Evolutionary conservation across 306 rosid species (phyloP).

Genomic region (Prosopis cineraria): DNA sequence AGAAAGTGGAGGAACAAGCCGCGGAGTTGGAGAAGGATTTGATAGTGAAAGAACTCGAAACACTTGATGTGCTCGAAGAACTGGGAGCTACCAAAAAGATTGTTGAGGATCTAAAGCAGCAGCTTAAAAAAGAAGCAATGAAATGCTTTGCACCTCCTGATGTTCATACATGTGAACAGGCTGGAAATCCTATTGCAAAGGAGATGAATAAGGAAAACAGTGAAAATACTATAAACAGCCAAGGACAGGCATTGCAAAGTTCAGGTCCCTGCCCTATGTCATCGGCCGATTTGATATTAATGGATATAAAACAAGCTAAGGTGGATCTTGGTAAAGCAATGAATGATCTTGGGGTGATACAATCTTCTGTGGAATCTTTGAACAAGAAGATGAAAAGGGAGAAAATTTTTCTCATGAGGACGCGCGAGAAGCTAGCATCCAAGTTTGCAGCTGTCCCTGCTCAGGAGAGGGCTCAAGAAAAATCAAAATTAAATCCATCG

Average conservation of each 20-base stretch:
- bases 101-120: conserved; percentile 80
- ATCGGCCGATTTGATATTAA: conserved; percentile 61
- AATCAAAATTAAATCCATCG: conserved; percentile 36
- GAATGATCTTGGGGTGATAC: conserved; percentile 77
- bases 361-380: conserved; percentile 72
- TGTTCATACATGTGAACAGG: conserved; percentile 37
- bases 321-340: conserved; percentile 80
- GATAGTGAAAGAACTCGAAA: conserved; percentile 91
- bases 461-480: conserved; percentile 49
- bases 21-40: conserved; percentile 94
- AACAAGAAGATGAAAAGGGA: conserved; percentile 86
- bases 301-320: conserved; percentile 85
- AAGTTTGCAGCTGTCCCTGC: conserved; percentile 70
- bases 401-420: conserved; percentile 68
- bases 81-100: conserved; percentile 81
- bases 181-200: conserved; percentile 46
- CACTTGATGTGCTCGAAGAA: conserved; percentile 95
- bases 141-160: conserved; percentile 52
- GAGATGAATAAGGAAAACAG: conserved; percentile 48
- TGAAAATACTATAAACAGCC: conserved; percentile 31
- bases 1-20: conserved; percentile 46
- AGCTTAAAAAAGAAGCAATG: conserved; percentile 74
- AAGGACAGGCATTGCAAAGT: conserved; percentile 46
- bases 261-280: conserved; percentile 45
- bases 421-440: conserved; percentile 59